Conservation (phyloP, 2,329 filamentous ascomycete genomes). For the Colletotrichum navitas region DNA sequence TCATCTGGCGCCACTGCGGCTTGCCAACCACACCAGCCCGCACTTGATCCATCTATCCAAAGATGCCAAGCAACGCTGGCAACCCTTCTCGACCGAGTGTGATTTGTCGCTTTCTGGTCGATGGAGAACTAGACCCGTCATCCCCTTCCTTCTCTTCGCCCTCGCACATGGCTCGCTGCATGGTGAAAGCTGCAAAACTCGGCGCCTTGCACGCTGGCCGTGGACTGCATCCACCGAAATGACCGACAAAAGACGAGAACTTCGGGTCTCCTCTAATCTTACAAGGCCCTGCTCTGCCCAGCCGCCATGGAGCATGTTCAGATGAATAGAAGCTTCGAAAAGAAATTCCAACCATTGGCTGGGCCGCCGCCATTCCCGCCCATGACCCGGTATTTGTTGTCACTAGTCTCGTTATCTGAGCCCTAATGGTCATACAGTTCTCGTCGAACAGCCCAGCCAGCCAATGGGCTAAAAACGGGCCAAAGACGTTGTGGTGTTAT, state of each 20-base stretch:
- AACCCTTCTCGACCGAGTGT: no score
- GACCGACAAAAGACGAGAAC: conserved; percentile 10
- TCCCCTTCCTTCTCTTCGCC: neutral
- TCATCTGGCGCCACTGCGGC: conserved; percentile 8
- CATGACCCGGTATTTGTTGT: conserved; percentile 6
- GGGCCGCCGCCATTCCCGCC: neutral
- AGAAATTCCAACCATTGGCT: conserved; percentile 32
- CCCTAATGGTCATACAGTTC: conserved; percentile 6
- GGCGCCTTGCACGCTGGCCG: neutral
- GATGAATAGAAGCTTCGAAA: conserved; percentile 13
- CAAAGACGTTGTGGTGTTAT: conserved; percentile 9
- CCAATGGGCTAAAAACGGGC: conserved; percentile 8
- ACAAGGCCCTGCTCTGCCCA: conserved; percentile 20
- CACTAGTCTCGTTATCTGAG: conserved; percentile 14
- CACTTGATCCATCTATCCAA: neutral
- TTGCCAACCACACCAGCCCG: neutral
- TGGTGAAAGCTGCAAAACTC: conserved; percentile 19
- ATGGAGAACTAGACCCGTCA: conserved; percentile 21
- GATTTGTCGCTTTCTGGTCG: conserved; percentile 4
- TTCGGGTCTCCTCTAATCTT: conserved; percentile 12
- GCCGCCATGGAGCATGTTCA: conserved; percentile 32
- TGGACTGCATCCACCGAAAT: conserved; percentile 11
- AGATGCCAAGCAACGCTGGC: conserved; percentile 14
- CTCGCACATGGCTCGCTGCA: conserved; percentile 24
- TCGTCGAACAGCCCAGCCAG: conserved; percentile 16